phyloP scores from a whole-genome alignment of 2,329 filamentous ascomycete genomes.

The Cercospora brassicicola region DNA sequence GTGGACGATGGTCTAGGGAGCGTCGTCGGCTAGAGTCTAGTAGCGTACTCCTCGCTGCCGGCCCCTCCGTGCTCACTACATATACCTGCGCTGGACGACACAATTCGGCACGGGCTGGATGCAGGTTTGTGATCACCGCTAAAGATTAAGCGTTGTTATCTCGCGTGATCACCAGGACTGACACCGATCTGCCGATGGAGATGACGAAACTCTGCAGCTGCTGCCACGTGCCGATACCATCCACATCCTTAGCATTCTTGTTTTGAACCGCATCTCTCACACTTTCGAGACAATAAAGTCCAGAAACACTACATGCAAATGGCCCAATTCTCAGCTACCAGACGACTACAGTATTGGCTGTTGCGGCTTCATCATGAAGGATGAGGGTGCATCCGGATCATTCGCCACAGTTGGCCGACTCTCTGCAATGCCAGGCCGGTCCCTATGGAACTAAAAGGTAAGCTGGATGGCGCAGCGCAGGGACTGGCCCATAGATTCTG shows the following conservation, averaged over 20 bases:
- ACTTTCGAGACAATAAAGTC: background rate
- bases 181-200: background rate
- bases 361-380: background rate
- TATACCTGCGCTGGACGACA: background rate
- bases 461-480: background rate
- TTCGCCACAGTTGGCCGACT: background rate
- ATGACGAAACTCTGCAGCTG: slow-evolving; percentile 4
- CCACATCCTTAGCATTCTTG: background rate
- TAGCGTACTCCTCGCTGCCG: background rate
- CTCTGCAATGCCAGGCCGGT: background rate
- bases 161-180: slow-evolving; percentile 1
- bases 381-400: background rate
- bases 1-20: background rate
- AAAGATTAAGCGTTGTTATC: slow-evolving; percentile 1
- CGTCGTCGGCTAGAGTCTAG: background rate
- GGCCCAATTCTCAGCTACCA: background rate
- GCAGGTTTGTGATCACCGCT: background rate
- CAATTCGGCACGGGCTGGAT: background rate
- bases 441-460: background rate
- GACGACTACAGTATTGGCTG: background rate
- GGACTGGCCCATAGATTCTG: background rate
- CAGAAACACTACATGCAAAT: background rate
- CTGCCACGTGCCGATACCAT: background rate
- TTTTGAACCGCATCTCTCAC: background rate
- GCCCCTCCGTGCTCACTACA: background rate